A percentile compares a stretch with the other conserved stretches of the same genome.
Evolutionary conservation across 495 filamentous ascomycete species (phyloP).

Genomic region (Aspergillus sclerotioniger): DNA sequence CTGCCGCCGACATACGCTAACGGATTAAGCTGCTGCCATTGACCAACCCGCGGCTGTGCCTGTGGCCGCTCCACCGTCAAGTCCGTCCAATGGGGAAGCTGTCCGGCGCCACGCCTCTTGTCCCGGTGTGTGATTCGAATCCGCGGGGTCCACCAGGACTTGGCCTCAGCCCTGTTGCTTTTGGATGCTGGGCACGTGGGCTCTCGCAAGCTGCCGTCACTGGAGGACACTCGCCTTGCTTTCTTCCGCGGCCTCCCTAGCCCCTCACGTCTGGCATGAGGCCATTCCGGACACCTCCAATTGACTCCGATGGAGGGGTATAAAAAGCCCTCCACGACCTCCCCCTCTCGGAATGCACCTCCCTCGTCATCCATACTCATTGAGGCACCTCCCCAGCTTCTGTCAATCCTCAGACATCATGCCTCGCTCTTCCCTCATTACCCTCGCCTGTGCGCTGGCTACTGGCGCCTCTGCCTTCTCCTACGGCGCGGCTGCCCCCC

Average conservation of each 20-base stretch:
- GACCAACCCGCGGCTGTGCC: neutral
- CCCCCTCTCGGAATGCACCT: neutral
- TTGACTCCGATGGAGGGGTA: neutral
- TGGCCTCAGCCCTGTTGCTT: neutral
- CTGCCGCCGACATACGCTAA: neutral
- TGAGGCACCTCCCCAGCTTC: neutral
- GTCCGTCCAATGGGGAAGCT: neutral
- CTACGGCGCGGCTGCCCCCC: neutral
- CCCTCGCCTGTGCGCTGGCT: neutral
- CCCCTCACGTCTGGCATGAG: neutral
- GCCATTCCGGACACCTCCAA: neutral
- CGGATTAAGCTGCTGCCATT: neutral
- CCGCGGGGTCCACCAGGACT: neutral
- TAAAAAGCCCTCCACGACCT: neutral
- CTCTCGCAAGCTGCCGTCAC: neutral
- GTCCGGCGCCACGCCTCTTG: neutral
- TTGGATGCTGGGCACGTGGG: slow-evolving; percentile 1
- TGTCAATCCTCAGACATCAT: neutral
- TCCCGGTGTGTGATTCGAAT: neutral
- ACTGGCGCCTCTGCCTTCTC: slow-evolving; percentile 1
- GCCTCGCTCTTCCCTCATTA: neutral
- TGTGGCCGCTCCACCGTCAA: neutral
- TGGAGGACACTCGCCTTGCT: neutral
- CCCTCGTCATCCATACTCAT: neutral
- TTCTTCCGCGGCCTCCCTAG: neutral